A percentile compares a stretch with the other conserved stretches of the same genome.
phyloP scores from a whole-genome alignment of 352 stramenopile genomes.

The Thalassiosira sp. region DNA sequence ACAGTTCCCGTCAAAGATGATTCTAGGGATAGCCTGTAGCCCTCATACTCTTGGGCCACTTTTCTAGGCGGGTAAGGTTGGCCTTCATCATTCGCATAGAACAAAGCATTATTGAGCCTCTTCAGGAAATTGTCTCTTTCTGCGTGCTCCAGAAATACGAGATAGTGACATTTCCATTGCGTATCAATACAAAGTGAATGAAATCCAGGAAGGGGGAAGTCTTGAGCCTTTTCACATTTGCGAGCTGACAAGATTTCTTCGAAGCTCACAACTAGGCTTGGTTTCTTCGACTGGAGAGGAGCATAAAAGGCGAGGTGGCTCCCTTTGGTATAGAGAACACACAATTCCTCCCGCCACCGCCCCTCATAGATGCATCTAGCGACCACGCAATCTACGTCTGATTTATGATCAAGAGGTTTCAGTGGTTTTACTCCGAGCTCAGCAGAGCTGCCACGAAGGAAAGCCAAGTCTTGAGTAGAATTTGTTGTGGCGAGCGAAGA shows the following conservation, averaged over 20 bases:
- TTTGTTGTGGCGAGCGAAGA: slow-evolving; percentile 49
- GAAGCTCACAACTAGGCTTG: slow-evolving; percentile 67
- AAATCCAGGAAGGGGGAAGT: slow-evolving; percentile 67
- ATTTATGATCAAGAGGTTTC: slow-evolving; percentile 36
- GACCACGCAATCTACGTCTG: slow-evolving; percentile 64
- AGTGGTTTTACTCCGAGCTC: slow-evolving; percentile 67
- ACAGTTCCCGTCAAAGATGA: slow-evolving; percentile 56
- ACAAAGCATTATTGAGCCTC: slow-evolving; percentile 55
- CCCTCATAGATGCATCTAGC: slow-evolving; percentile 83
- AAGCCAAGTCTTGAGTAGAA: slow-evolving; percentile 71
- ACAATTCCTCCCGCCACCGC: slow-evolving; percentile 85
- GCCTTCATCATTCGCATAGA: slow-evolving; percentile 35
- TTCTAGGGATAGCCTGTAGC: slow-evolving; percentile 67
- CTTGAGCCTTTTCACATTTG: slow-evolving; percentile 33
- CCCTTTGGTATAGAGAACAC: slow-evolving; percentile 66
- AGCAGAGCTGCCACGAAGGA: slow-evolving; percentile 73
- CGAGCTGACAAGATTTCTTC: slow-evolving; percentile 68
- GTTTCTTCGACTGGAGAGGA: slow-evolving; percentile 77
- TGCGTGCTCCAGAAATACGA: slow-evolving; percentile 63
- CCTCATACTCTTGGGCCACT: slow-evolving; percentile 73
- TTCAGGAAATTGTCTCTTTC: slow-evolving; percentile 56
- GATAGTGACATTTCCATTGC: slow-evolving; percentile 76
- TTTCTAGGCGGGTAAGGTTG: slow-evolving; percentile 30
- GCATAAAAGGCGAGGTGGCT: slow-evolving; percentile 79
- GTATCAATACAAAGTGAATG: slow-evolving; percentile 75